Evolutionary conservation across 805 yeast genomes (phyloP), one percentile per base, ranked within the genome.

Genomic region (Pichia pseudocactophila): DNA sequence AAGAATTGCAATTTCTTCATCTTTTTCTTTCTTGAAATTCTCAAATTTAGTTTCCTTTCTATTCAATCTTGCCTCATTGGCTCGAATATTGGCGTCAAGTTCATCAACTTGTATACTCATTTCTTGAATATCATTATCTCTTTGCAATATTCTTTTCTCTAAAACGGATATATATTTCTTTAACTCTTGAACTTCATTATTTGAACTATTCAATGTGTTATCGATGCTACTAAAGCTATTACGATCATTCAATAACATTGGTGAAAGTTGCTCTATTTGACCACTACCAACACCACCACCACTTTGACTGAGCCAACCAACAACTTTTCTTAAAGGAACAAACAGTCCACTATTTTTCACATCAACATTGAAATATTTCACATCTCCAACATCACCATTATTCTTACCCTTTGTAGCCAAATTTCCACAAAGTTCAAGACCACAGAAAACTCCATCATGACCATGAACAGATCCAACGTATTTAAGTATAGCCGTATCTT

Each of bases 371-470:
- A 89, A 89, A 57, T 88, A 88, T 41, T 66, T 66, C 7, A 65
- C 57, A 0, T 95, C 95, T 44, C 80, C 74, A 36, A 79, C 87
- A 34, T 74, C 72, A n/a, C 98, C 98, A 42, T 77, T 74, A 56
- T 90, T 92, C 59, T 86, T 84, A 18, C 98, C 98, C 42, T 75
- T 67, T 5, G 66, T 56, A 0, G 73, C 64, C 33, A 75, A 71
- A 1, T 78, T 79, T 2, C 84, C 89, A n/a, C 78, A 54, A 34
- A 90, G 65, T 58, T 90, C 97, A 6, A 90, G 71, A 2, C 98
- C 98, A 5, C 89, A 96, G 65, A 80, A 90, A 10, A 70, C 67
- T 0, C 96, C 95, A 7, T 64, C 61, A 55, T 84, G 86, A 18
- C 80, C 80, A 18, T 78, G 73, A 15, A 90, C 85, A 2, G 71